Conservation (phyloP, 257 asterid genomes). For the Prunella vulgaris region DNA sequence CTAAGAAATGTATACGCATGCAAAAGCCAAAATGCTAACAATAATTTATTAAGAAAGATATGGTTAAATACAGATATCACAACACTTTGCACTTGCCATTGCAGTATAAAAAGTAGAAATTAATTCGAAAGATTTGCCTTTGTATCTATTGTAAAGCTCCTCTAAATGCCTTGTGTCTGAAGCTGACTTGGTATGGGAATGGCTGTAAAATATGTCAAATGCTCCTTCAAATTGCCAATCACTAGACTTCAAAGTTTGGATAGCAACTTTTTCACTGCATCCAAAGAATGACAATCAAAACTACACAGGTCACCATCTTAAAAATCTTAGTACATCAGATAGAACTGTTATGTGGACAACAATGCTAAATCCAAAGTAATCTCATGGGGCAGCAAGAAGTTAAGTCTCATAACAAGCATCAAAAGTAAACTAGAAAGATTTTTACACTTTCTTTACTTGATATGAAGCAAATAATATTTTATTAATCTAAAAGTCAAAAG, state of each 20-base stretch:
- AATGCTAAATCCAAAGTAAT: constrained; percentile 8
- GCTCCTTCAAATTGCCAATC: constrained; percentile 99
- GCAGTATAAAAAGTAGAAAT: not conserved
- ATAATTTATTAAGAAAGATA: constrained; percentile 12
- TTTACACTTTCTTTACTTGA: too few species aligned
- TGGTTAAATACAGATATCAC: not conserved
- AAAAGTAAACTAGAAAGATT: constrained; percentile 1
- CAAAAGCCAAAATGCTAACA: not conserved
- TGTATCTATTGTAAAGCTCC: constrained; percentile 91
- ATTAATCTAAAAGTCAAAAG: not conserved
- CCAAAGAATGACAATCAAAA: constrained; percentile 15
- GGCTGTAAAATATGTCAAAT: constrained; percentile 87
- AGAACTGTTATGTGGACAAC: not conserved
- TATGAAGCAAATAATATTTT: not conserved
- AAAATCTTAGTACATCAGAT: not conserved
- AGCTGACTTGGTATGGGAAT: constrained; percentile 63
- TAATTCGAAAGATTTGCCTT: constrained; percentile 41
- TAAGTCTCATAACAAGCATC: not conserved
- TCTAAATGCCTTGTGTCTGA: constrained; percentile 87
- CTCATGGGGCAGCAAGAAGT: not conserved
- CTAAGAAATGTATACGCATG: not conserved
- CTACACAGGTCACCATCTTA: not conserved
- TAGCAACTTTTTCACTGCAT: constrained; percentile 83
- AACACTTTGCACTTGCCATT: not conserved
- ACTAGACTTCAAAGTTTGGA: constrained; percentile 83